phyloP scores from a whole-genome alignment of 805 yeast species.

The Wickerhamiella shivajii region DNA sequence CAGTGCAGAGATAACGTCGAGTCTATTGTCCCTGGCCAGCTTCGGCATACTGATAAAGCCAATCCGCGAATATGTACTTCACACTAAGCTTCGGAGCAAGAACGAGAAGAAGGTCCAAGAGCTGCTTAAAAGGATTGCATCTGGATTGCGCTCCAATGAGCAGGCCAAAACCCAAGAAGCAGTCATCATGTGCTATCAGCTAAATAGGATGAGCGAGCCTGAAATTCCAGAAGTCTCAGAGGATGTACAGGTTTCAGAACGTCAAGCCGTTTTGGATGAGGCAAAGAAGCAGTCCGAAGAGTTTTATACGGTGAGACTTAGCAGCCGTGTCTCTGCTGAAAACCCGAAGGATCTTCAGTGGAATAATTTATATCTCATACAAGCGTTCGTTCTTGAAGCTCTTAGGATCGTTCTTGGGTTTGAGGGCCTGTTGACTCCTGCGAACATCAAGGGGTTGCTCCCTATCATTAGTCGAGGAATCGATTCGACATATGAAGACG shows the following conservation, averaged over 20 bases:
- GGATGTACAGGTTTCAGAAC: not conserved
- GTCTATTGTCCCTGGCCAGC: constrained; percentile 41
- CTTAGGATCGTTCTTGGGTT: constrained; percentile 55
- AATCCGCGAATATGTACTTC: constrained; percentile 41
- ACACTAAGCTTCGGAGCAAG: constrained; percentile 50
- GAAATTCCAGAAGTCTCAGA: constrained; percentile 13
- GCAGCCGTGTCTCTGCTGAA: no score
- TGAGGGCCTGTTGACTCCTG: constrained; percentile 40
- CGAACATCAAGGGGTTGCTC: constrained; percentile 55
- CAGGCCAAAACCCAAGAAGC: constrained; percentile 44
- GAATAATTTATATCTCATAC: constrained; percentile 47
- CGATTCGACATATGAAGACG: constrained; percentile 56
- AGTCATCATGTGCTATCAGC: constrained; percentile 57
- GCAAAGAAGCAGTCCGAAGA: constrained; percentile 33
- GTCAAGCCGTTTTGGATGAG: constrained; percentile 13
- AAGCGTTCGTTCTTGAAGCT: constrained; percentile 62
- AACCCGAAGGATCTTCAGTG: no score
- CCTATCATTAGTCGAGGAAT: constrained; percentile 54
- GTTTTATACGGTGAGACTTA: constrained; percentile 62
- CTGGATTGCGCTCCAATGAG: constrained; percentile 64
- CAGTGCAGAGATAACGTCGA: constrained; percentile 63
- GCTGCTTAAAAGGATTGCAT: constrained; percentile 54
- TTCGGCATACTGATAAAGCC: constrained; percentile 55
- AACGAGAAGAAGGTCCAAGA: constrained; percentile 67
- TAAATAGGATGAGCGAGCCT: constrained; percentile 39